A percentile compares a stretch with the other conserved stretches of the same genome.
Conservation (phyloP, 2,329 filamentous ascomycete genomes). For the Trichoderma endophyticum region DNA sequence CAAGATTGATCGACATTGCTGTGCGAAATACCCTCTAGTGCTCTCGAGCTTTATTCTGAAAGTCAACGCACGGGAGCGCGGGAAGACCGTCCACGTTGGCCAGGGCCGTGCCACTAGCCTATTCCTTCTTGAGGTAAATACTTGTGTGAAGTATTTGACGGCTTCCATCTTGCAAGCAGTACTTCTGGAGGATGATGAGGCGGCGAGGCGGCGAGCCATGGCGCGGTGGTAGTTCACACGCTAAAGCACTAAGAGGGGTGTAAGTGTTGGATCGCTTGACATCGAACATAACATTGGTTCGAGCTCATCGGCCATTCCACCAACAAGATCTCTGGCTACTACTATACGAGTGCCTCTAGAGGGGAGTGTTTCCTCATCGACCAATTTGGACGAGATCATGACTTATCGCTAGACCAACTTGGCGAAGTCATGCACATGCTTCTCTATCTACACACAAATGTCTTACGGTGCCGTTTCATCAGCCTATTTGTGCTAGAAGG, state of each 20-base stretch:
- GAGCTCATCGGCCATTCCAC: background rate
- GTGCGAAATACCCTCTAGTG: background rate
- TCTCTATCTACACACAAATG: background rate
- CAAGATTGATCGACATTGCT: background rate
- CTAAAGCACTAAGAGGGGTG: background rate
- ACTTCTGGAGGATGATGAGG: background rate
- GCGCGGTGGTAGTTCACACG: background rate
- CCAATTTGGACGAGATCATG: background rate
- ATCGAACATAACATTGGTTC: background rate
- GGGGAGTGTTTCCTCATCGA: background rate
- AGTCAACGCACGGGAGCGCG: conserved; percentile 19
- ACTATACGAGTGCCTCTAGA: background rate
- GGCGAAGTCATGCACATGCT: background rate
- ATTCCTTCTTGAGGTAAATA: conserved; percentile 3
- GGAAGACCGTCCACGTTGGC: conserved; percentile 19
- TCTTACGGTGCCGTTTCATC: background rate
- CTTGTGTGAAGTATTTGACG: background rate
- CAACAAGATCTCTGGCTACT: background rate
- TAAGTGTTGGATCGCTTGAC: background rate
- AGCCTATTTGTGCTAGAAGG: background rate
- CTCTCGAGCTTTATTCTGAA: background rate
- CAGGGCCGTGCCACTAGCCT: conserved; percentile 7
- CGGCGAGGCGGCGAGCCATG: background rate
- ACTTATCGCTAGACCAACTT: background rate
- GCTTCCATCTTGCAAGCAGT: background rate